phyloP scores from a whole-genome alignment of 805 yeast species.

The Yamadazyma paraphyllophila region DNA sequence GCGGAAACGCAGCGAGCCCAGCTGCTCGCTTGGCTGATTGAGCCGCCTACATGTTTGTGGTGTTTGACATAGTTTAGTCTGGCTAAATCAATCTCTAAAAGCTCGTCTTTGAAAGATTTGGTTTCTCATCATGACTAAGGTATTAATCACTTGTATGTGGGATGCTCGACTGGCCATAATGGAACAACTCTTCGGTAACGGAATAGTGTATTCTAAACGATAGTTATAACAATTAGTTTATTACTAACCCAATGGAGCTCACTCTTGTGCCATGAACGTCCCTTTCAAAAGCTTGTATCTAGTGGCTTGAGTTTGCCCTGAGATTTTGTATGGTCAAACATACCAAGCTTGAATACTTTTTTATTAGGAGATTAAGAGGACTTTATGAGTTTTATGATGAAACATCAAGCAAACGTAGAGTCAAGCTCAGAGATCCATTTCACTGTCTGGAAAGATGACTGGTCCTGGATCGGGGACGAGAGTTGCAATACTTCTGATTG shows the following conservation, averaged over 20 bases:
- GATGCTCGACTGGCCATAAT: slow-evolving; percentile 3
- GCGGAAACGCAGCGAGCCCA: slow-evolving; percentile 59
- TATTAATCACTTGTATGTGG: neutral
- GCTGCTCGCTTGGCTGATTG: slow-evolving; percentile 20
- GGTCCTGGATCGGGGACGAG: slow-evolving; percentile 57
- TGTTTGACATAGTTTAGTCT: neutral
- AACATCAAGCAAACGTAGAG: slow-evolving; percentile 79
- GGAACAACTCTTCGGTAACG: slow-evolving; percentile 53
- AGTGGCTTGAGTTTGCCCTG: slow-evolving; percentile 8
- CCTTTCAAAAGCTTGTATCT: slow-evolving; percentile 27
- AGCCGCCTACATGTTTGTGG: neutral
- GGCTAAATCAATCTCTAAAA: neutral
- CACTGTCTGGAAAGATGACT: slow-evolving; percentile 49
- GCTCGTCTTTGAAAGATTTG: neutral
- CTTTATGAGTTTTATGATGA: slow-evolving; percentile 52
- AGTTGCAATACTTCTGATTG: slow-evolving; percentile 52
- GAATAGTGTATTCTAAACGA: slow-evolving; percentile 58
- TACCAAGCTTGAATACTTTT: slow-evolving; percentile 49
- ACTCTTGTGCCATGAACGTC: slow-evolving; percentile 70
- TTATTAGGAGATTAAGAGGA: slow-evolving; percentile 22
- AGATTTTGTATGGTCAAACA: slow-evolving; percentile 60
- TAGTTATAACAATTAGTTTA: slow-evolving; percentile 67
- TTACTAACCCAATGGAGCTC: slow-evolving; percentile 82
- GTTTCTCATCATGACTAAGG: neutral
- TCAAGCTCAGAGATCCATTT: slow-evolving; percentile 75